Evolutionary conservation across 352 stramenopile genomes (phyloP).

Genomic region (Pythium pectinolyticum): DNA sequence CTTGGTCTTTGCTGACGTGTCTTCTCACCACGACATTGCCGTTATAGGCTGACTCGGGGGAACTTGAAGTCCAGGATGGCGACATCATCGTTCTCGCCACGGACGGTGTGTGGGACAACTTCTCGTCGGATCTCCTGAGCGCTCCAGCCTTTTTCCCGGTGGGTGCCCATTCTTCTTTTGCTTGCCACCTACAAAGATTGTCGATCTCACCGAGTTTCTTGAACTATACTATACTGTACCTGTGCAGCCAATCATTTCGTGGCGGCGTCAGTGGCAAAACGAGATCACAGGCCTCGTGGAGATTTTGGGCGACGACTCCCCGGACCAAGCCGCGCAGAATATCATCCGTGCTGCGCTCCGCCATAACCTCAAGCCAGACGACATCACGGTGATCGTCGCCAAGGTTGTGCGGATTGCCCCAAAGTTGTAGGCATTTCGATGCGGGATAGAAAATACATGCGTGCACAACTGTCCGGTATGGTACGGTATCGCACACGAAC

Average conservation of each 20-base stretch:
- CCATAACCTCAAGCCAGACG: slow-evolving; percentile 86
- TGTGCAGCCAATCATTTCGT: slow-evolving; percentile 56
- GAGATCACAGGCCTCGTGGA: slow-evolving; percentile 61
- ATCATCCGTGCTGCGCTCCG: slow-evolving; percentile 67
- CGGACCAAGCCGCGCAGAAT: slow-evolving; percentile 51
- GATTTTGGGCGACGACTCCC: slow-evolving; percentile 43
- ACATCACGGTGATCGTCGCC: slow-evolving; percentile 79
- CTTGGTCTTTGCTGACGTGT: not conserved
- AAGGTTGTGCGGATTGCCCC: slow-evolving; percentile 54
- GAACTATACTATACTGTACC: too few species aligned
- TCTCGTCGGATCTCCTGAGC: slow-evolving; percentile 52
- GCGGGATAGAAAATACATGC: too few species aligned
- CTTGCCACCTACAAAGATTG: slow-evolving; percentile 1
- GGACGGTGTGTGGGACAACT: slow-evolving; percentile 85
- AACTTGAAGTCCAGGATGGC: slow-evolving; percentile 69
- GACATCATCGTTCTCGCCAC: slow-evolving; percentile 80
- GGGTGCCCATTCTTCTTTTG: slow-evolving; percentile 22
- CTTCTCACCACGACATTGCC: too few species aligned
- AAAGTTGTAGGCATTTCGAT: slow-evolving; percentile 62
- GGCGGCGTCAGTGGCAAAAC: slow-evolving; percentile 60
- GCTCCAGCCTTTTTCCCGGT: slow-evolving; percentile 58
- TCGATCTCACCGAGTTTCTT: too few species aligned
- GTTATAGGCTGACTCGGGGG: slow-evolving; percentile 62
- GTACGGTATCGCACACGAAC: too few species aligned
- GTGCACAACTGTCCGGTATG: too few species aligned